These are phyloP conservation scores for Eragrostis tef DNA, from an alignment of 202 grass and related monocot genomes.

Conservation along the genomic window DNA sequence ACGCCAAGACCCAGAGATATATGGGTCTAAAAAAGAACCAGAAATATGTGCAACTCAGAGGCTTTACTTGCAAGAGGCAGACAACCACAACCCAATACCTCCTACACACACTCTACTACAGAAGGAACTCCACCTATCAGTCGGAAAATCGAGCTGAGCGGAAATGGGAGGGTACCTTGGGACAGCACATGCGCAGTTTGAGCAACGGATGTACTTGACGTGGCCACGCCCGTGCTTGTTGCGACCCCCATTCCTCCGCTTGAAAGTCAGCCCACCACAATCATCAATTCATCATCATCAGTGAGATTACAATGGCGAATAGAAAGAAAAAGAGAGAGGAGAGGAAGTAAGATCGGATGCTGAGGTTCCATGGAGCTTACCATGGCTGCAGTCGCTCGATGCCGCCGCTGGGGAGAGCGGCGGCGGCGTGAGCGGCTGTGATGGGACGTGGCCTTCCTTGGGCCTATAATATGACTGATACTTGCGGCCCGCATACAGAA, in stretches of 20 bases:
- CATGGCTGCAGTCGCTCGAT: conserved; percentile 24
- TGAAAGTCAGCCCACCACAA: conserved; percentile 60
- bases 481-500: background rate
- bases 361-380: conserved; percentile 21
- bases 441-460: background rate
- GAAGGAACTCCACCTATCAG: background rate
- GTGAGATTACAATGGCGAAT: background rate
- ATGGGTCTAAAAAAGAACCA: no score
- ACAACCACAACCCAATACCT: background rate
- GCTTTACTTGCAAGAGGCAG: background rate
- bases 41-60: background rate
- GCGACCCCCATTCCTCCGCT: conserved; percentile 87
- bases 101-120: no score
- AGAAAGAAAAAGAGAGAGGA: background rate
- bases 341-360: background rate
- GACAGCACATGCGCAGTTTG: conserved; percentile 88
- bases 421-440: conserved; percentile 15
- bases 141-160: background rate
- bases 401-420: conserved; percentile 10
- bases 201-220: conserved; percentile 66
- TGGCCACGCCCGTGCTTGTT: conserved; percentile 90
- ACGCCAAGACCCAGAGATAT: background rate
- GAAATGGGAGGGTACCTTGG: conserved; percentile 47
- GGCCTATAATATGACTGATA: background rate
- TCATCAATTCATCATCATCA: conserved; percentile 9